phyloP scores from a whole-genome alignment of 2,329 filamentous ascomycete species.

The Pseudopithomyces chartarum region DNA sequence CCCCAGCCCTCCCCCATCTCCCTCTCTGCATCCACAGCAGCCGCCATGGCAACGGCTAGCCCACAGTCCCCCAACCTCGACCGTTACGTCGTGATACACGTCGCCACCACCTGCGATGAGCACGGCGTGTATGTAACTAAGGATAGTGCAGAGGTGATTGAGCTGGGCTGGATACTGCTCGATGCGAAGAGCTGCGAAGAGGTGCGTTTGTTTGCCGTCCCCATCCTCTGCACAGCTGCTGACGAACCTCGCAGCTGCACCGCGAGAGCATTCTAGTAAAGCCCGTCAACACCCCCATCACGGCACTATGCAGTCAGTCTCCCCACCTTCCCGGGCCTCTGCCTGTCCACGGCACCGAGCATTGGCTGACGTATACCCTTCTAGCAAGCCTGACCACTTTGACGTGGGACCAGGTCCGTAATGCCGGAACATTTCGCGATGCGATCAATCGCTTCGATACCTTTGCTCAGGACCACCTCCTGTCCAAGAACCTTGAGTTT shows the following conservation, averaged over 20 bases:
- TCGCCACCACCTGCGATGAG: constrained; percentile 98
- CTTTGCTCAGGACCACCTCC: constrained; percentile 90
- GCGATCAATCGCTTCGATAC: constrained; percentile 93
- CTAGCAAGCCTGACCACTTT: constrained; percentile 94
- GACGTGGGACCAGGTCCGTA: constrained; percentile 98
- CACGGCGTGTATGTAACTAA: constrained; percentile 99
- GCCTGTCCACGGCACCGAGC: constrained; percentile 4
- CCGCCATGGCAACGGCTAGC: constrained; percentile 33
- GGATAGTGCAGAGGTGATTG: constrained; percentile 98
- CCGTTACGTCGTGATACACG: constrained; percentile 97
- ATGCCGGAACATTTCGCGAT: constrained; percentile 95
- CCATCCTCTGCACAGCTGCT: constrained; percentile 17
- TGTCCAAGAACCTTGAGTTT: constrained; percentile 91
- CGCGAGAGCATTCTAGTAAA: constrained; percentile 97
- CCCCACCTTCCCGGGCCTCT: neutral
- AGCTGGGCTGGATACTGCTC: constrained; percentile 96
- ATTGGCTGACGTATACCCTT: constrained; percentile 35
- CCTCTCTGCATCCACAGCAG: neutral
- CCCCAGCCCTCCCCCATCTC: neutral
- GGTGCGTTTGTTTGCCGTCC: constrained; percentile 58
- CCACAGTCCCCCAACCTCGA: constrained; percentile 65
- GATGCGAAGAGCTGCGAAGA: constrained; percentile 91
- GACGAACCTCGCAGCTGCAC: constrained; percentile 69
- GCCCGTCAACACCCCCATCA: constrained; percentile 98
- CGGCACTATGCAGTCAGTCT: constrained; percentile 92